These are phyloP conservation scores for Atkinsonella hypoxylon DNA, from an alignment of 2,329 filamentous ascomycete species.

Conservation along the genomic window DNA sequence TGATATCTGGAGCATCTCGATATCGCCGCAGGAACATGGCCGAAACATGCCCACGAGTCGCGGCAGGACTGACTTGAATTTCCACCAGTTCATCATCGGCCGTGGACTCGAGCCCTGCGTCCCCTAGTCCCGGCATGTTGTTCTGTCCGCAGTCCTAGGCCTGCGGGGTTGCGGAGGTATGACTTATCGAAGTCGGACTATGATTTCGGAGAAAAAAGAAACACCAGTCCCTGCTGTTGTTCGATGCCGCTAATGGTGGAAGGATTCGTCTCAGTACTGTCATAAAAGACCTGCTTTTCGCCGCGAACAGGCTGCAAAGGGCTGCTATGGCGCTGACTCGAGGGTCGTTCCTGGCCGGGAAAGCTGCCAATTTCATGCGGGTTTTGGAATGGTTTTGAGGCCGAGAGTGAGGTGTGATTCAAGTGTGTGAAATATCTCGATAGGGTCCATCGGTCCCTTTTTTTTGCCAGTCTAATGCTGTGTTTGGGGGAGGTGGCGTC, in stretches of 20 bases:
- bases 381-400: not conserved
- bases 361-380: not conserved
- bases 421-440: not conserved
- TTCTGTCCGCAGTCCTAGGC: not conserved
- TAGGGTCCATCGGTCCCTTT: not conserved
- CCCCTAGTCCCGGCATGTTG: constrained; percentile 10
- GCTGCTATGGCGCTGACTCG: not conserved
- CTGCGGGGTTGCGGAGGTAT: not conserved
- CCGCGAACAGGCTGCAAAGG: constrained; percentile 1
- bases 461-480: no score
- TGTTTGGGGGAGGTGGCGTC: not conserved
- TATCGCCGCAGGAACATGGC: no score
- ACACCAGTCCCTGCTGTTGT: not conserved
- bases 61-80: constrained; percentile 14
- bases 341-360: not conserved
- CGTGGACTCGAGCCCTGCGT: constrained; percentile 6
- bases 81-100: constrained; percentile 24
- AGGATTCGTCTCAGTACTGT: not conserved
- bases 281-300: not conserved
- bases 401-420: not conserved
- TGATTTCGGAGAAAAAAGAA: not conserved
- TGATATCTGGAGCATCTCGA: no score
- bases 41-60: not conserved
- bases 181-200: not conserved
- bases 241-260: not conserved